These are phyloP conservation scores for Cornus florida DNA, from an alignment of 148 eudicot species.

Conservation along the genomic window DNA sequence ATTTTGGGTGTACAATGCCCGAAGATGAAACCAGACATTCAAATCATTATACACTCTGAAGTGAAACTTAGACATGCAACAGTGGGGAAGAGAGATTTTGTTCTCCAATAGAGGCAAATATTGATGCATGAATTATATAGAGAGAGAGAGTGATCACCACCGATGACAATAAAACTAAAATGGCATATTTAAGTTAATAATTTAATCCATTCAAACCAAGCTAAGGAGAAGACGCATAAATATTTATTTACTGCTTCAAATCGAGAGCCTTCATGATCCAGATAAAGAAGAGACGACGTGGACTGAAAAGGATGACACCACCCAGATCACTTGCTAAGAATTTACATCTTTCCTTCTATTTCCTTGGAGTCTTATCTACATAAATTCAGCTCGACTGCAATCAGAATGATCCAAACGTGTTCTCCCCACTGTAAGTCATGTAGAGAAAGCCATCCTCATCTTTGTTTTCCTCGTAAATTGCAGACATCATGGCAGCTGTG, in stretches of 20 bases:
- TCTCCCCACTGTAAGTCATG: constrained; percentile 97
- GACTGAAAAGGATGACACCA: neutral
- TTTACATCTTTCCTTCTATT: constrained; percentile 27
- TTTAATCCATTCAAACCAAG: too few species aligned
- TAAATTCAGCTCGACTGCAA: constrained; percentile 15
- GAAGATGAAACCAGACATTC: too few species aligned
- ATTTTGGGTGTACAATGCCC: too few species aligned
- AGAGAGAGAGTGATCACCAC: too few species aligned
- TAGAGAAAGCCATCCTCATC: constrained; percentile 94
- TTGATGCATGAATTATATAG: too few species aligned
- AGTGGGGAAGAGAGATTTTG: too few species aligned
- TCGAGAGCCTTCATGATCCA: neutral
- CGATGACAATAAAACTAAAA: too few species aligned
- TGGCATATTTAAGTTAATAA: too few species aligned
- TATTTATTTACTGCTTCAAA: neutral
- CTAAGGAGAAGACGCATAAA: too few species aligned
- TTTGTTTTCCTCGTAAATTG: constrained; percentile 87
- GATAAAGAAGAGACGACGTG: neutral
- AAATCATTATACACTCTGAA: too few species aligned
- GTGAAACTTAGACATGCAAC: too few species aligned
- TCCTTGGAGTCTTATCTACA: constrained; percentile 38
- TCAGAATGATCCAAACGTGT: constrained; percentile 67
- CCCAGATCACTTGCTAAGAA: constrained; percentile 15
- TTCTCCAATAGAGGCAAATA: too few species aligned
- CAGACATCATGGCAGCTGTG: constrained; percentile 91